phyloP scores from a whole-genome alignment of 805 yeast genomes.

The Zygoascus flipseniorum region DNA sequence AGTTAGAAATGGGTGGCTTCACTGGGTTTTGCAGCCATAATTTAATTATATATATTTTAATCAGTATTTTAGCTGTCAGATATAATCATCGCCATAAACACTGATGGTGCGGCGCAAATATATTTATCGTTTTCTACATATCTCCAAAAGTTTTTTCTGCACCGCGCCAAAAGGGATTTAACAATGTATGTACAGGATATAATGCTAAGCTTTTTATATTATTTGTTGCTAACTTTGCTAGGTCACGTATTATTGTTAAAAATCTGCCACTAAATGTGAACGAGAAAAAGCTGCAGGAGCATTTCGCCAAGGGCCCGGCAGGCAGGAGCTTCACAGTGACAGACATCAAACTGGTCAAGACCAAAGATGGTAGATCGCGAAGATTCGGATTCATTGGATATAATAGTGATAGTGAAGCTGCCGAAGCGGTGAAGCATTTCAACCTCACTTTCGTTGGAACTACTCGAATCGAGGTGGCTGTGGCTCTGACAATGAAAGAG shows the following conservation, averaged over 20 bases:
- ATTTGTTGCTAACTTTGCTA: constrained; percentile 2
- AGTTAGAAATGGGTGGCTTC: not conserved
- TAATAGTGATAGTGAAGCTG: constrained; percentile 65
- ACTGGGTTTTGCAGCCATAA: not conserved
- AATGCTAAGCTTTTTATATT: not conserved
- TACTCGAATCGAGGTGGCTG: constrained; percentile 62
- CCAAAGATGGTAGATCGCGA: constrained; percentile 77
- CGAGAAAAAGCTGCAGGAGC: constrained; percentile 62
- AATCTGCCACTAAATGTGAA: constrained; percentile 73
- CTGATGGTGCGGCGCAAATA: not conserved
- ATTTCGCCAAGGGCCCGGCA: constrained; percentile 36
- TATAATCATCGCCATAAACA: too few species aligned
- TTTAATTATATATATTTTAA: not conserved
- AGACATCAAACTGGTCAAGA: constrained; percentile 79
- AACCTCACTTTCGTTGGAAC: constrained; percentile 78
- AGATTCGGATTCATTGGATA: constrained; percentile 91
- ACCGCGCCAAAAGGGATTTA: not conserved
- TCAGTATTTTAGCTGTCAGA: not conserved
- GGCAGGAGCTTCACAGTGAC: constrained; percentile 51
- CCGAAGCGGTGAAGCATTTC: constrained; percentile 65
- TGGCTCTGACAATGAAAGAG: constrained; percentile 82
- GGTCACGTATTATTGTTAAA: constrained; percentile 84
- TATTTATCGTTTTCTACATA: not conserved
- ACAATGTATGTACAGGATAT: constrained; percentile 1
- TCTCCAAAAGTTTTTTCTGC: not conserved